These are phyloP conservation scores for Sistotremastrum niveocremeum DNA, from an alignment of 768 basidiomycete species.

Conservation along the genomic window DNA sequence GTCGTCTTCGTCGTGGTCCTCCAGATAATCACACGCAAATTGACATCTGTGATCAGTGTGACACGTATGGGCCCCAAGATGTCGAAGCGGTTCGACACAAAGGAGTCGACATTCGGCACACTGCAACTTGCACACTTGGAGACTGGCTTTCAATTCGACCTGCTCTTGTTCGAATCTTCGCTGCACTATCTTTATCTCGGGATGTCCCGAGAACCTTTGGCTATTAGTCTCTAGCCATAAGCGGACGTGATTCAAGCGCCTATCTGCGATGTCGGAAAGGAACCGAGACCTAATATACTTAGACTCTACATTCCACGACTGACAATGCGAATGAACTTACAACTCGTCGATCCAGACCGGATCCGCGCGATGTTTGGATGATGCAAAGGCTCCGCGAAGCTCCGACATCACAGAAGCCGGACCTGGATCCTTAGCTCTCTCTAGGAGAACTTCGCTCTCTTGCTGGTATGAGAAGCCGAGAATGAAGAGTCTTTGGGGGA, in stretches of 20 bases:
- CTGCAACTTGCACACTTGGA: conserved; percentile 35
- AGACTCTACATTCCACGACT: too few relatives aligned
- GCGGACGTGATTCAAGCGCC: conserved; percentile 33
- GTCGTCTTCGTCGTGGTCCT: conserved; percentile 17
- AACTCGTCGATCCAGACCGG: conserved; percentile 28
- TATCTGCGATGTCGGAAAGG: conserved; percentile 25
- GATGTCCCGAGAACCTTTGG: conserved; percentile 30
- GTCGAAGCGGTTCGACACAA: conserved; percentile 33
- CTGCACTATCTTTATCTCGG: conserved; percentile 32
- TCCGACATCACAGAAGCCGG: too few relatives aligned
- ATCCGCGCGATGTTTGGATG: conserved; percentile 20
- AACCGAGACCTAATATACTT: conserved; percentile 8
- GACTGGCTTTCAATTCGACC: conserved; percentile 31
- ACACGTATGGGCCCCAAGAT: conserved; percentile 37
- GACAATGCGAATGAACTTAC: conserved; percentile 1
- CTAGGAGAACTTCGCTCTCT: too few relatives aligned
- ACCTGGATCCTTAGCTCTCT: too few relatives aligned
- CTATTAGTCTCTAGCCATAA: conserved; percentile 40
- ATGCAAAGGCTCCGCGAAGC: too few relatives aligned
- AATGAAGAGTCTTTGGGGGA: too few relatives aligned
- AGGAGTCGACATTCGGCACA: conserved; percentile 35
- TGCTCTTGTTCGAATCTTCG: conserved; percentile 28
- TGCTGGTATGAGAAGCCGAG: too few relatives aligned
- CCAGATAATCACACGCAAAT: conserved; percentile 29
- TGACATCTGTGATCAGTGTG: conserved; percentile 34